Evolutionary conservation across 495 filamentous ascomycete genomes (phyloP).

Genomic region (Durotheca rogersii): DNA sequence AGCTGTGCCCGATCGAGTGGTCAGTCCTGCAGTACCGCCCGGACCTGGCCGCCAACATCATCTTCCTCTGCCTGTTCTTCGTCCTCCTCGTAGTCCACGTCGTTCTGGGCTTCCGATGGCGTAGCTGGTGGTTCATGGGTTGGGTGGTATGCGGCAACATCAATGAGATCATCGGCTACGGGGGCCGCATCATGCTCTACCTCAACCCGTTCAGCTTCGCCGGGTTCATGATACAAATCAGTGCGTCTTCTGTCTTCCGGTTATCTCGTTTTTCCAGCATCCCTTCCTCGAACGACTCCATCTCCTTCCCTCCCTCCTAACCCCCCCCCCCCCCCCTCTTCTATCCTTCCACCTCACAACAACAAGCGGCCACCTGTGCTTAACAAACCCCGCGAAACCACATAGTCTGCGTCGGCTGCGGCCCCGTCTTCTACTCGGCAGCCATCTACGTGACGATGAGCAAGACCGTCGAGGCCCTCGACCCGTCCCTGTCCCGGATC

Average conservation of each 20-base stretch:
- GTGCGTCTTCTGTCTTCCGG: conserved; percentile 20
- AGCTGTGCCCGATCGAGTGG: conserved; percentile 37
- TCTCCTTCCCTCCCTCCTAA: no score
- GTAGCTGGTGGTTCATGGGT: conserved; percentile 42
- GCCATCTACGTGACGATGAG: conserved; percentile 61
- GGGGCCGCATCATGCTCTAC: conserved; percentile 48
- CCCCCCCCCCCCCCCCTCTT: no score
- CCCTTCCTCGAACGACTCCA: no score
- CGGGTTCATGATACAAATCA: conserved; percentile 54
- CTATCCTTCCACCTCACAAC: no score
- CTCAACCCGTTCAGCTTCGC: conserved; percentile 49
- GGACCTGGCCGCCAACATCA: conserved; percentile 29
- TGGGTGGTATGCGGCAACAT: conserved; percentile 40
- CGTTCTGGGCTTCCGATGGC: conserved; percentile 41
- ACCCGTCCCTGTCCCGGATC: conserved; percentile 52
- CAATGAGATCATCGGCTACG: conserved; percentile 51
- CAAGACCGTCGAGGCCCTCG: conserved; percentile 48
- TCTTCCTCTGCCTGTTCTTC: conserved; percentile 31
- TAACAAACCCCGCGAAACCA: no score
- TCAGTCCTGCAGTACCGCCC: conserved; percentile 39
- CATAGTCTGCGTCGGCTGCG: conserved; percentile 55
- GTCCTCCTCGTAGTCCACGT: conserved; percentile 29
- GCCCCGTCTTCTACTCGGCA: conserved; percentile 58
- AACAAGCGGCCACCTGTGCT: no score
- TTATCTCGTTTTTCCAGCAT: neutral